Percentiles rank a stretch among this genome's conserved stretches.
phyloP scores from a whole-genome alignment of 306 rosid species.

The Sesbania bispinosa region DNA sequence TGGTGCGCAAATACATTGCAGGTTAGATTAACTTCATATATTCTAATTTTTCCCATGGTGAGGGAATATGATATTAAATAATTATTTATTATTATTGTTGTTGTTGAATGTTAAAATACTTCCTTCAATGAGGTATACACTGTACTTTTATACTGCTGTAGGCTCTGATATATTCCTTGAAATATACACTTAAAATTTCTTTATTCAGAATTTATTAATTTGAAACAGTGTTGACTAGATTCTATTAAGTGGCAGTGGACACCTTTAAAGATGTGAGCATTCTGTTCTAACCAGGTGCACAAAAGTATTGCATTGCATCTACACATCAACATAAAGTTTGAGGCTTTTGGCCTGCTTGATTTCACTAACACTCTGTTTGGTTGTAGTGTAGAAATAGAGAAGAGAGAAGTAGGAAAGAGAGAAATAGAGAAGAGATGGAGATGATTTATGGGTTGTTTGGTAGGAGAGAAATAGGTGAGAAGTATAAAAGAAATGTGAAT shows the following conservation, averaged over 20 bases:
- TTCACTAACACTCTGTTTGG: too few relatives aligned
- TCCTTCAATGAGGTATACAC: not conserved
- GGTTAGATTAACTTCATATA: conserved; percentile 48
- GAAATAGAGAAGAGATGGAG: too few relatives aligned
- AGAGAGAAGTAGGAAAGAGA: too few relatives aligned
- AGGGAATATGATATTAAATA: conserved; percentile 16
- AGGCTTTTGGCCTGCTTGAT: conserved; percentile 4
- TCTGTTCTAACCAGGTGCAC: not conserved
- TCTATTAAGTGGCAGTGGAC: not conserved
- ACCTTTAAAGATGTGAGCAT: not conserved
- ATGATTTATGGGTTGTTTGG: too few relatives aligned
- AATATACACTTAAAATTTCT: not conserved
- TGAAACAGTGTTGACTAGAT: not conserved
- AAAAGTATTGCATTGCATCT: not conserved
- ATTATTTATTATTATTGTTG: not conserved
- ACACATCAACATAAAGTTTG: not conserved
- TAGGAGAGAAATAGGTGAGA: too few relatives aligned
- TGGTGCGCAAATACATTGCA: conserved; percentile 94
- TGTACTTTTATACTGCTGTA: not conserved
- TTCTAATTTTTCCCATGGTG: not conserved
- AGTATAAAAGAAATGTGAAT: too few relatives aligned
- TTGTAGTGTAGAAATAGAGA: too few relatives aligned
- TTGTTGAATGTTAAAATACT: conserved; percentile 21
- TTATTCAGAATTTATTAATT: not conserved
- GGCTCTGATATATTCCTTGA: not conserved